Percentiles rank a stretch among this genome's conserved stretches.
Conservation (phyloP, 768 basidiomycete genomes). For the Floccularia luteovirens region DNA sequence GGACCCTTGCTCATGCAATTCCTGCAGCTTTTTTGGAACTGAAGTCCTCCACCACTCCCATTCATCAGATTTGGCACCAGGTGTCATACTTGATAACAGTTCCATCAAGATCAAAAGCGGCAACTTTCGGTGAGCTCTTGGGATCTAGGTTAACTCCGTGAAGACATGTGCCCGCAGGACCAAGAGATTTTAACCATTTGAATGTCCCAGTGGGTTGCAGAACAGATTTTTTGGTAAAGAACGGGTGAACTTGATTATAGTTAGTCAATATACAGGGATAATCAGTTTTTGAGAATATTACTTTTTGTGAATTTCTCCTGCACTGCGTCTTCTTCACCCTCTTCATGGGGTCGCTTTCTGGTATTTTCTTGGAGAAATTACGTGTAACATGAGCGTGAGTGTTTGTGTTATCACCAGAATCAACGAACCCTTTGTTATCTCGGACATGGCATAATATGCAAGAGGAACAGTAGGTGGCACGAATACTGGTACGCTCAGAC, state of each 20-base stretch:
- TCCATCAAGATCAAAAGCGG: constrained; percentile 83
- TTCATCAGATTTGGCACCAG: constrained; percentile 21
- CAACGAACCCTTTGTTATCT: too few relatives aligned
- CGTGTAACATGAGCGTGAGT: too few relatives aligned
- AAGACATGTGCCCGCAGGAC: constrained; percentile 29
- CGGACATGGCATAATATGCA: too few relatives aligned
- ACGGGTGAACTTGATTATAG: constrained; percentile 32
- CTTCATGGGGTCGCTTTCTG: too few relatives aligned
- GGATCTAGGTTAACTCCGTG: constrained; percentile 36
- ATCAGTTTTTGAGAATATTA: too few relatives aligned
- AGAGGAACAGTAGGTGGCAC: too few relatives aligned
- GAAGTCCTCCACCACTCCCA: constrained; percentile 71
- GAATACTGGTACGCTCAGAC: too few relatives aligned
- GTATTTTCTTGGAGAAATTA: too few relatives aligned
- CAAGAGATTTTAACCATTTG: constrained; percentile 32
- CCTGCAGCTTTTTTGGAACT: constrained; percentile 58
- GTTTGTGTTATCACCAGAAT: too few relatives aligned
- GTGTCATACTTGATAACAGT: constrained; percentile 62
- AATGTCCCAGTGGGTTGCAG: constrained; percentile 15
- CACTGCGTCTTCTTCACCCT: too few relatives aligned
- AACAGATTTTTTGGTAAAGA: constrained; percentile 17
- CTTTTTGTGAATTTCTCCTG: too few relatives aligned
- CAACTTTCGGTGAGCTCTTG: constrained; percentile 45
- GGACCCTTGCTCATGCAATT: constrained; percentile 55
- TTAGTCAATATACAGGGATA: too few relatives aligned